Evolutionary conservation across 306 rosid species (phyloP).

Genomic region (Sesbania bispinosa): DNA sequence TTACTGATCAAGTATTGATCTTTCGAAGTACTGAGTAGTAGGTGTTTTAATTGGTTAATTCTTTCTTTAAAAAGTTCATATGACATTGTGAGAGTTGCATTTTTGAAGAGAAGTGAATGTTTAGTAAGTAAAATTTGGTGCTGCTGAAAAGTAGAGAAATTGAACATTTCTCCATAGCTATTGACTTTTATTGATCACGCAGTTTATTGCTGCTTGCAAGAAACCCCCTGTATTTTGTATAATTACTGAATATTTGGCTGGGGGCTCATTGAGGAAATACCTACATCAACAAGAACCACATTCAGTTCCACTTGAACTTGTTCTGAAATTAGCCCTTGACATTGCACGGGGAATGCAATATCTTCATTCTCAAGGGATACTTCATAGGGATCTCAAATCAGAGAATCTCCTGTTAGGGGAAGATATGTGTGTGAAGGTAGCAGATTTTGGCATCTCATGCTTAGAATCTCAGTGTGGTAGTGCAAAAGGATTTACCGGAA

Average conservation of each 20-base stretch:
- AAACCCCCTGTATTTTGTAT: constrained; percentile 94
- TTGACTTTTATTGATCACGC: constrained; percentile 34
- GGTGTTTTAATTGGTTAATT: neutral
- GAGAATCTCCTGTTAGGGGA: constrained; percentile 82
- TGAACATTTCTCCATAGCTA: neutral
- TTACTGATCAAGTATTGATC: neutral
- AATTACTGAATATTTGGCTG: constrained; percentile 85
- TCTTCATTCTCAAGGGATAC: constrained; percentile 94
- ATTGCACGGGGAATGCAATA: constrained; percentile 80
- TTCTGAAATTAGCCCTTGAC: constrained; percentile 75
- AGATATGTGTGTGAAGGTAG: constrained; percentile 92
- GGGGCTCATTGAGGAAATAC: constrained; percentile 81
- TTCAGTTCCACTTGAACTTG: constrained; percentile 65
- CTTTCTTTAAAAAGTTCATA: constrained; percentile 2
- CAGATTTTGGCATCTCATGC: constrained; percentile 96
- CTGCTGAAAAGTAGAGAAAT: neutral
- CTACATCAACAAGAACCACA: constrained; percentile 79
- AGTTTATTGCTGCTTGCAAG: constrained; percentile 97
- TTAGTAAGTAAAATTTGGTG: neutral
- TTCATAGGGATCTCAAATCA: constrained; percentile 96
- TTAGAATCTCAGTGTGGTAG: constrained; percentile 77
- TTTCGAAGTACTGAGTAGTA: neutral
- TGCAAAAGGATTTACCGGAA: constrained; percentile 81
- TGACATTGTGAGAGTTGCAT: neutral
- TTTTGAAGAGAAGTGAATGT: neutral